Evolutionary conservation across 202 grass and related monocot genomes (phyloP).

Genomic region (Setaria italica): DNA sequence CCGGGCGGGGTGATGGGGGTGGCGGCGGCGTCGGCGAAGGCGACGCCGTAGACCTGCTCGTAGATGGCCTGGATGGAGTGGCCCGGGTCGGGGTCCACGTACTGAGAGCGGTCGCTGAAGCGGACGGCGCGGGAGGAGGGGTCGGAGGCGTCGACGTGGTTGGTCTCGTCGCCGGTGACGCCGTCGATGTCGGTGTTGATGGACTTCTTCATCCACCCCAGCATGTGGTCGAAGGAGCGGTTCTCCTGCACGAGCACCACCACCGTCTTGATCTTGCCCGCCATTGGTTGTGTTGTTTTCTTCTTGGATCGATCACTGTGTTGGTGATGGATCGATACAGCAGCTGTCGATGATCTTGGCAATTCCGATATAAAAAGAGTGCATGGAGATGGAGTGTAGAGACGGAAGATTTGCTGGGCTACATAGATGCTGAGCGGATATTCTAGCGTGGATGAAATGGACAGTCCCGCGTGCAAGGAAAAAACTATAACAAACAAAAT

Average conservation of each 20-base stretch:
- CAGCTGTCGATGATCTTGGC: too few species aligned
- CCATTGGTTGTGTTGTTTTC: background rate
- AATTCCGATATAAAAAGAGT: too few species aligned
- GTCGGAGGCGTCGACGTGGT: slow-evolving; percentile 56
- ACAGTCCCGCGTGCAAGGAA: too few species aligned
- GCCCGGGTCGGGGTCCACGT: slow-evolving; percentile 77
- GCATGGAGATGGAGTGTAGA: background rate
- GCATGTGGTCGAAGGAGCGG: slow-evolving; percentile 3
- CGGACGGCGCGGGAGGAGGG: slow-evolving; percentile 34
- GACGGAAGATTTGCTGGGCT: background rate
- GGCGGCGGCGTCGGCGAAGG: slow-evolving; percentile 43
- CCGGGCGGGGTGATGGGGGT: slow-evolving; percentile 60
- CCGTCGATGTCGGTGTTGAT: slow-evolving; percentile 69
- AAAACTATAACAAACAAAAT: too few species aligned
- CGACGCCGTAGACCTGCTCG: slow-evolving; percentile 69
- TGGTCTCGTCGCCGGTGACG: slow-evolving; percentile 53
- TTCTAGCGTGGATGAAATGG: too few species aligned
- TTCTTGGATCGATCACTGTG: too few species aligned
- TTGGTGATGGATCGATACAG: too few species aligned
- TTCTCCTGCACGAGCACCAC: slow-evolving; percentile 82
- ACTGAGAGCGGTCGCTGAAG: slow-evolving; percentile 55
- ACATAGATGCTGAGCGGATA: background rate
- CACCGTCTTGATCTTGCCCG: slow-evolving; percentile 69
- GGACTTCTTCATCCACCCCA: slow-evolving; percentile 71
- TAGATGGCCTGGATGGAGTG: slow-evolving; percentile 89